phyloP scores from a whole-genome alignment of 192 early-diverging fungal genomes.

The Phycomyces nitens region DNA sequence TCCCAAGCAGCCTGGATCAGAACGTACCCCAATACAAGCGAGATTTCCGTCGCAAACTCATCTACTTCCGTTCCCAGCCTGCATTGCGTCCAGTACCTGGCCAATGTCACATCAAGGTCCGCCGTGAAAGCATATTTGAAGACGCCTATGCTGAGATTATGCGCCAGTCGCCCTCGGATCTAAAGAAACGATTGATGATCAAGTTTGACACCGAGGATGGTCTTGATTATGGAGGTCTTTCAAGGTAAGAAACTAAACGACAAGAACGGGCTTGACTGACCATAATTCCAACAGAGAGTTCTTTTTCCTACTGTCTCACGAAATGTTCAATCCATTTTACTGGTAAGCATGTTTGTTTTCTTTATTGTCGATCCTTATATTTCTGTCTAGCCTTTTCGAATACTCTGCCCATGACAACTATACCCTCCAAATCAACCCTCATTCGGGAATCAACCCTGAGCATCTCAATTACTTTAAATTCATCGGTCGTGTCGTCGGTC shows the following conservation, averaged over 20 bases:
- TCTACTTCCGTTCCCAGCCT: constrained; percentile 94
- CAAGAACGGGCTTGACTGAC: neutral
- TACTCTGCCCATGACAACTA: constrained; percentile 98
- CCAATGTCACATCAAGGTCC: constrained; percentile 91
- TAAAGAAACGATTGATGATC: constrained; percentile 97
- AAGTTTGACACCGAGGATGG: constrained; percentile 99
- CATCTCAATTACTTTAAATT: constrained; percentile 98
- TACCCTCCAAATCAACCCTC: constrained; percentile 96
- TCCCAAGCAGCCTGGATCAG: constrained; percentile 79
- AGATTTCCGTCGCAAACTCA: constrained; percentile 94
- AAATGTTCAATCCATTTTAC: constrained; percentile 95
- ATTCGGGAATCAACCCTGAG: constrained; percentile 93
- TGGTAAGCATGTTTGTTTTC: constrained; percentile 24
- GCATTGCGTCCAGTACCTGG: constrained; percentile 84
- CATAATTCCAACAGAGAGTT: constrained; percentile 66
- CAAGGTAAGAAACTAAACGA: constrained; percentile 47
- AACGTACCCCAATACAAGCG: constrained; percentile 98
- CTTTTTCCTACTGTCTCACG: constrained; percentile 96
- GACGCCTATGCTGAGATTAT: constrained; percentile 95
- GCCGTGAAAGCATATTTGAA: constrained; percentile 88
- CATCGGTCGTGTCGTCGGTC: constrained; percentile 93
- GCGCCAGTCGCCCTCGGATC: constrained; percentile 83
- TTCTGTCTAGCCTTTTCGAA: constrained; percentile 78
- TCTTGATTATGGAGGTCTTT: constrained; percentile 96
- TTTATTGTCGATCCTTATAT: constrained; percentile 31